A percentile compares a stretch with the other conserved stretches of the same genome.
phyloP scores from a whole-genome alignment of 352 stramenopile species.

The Globisporangium parvum region DNA sequence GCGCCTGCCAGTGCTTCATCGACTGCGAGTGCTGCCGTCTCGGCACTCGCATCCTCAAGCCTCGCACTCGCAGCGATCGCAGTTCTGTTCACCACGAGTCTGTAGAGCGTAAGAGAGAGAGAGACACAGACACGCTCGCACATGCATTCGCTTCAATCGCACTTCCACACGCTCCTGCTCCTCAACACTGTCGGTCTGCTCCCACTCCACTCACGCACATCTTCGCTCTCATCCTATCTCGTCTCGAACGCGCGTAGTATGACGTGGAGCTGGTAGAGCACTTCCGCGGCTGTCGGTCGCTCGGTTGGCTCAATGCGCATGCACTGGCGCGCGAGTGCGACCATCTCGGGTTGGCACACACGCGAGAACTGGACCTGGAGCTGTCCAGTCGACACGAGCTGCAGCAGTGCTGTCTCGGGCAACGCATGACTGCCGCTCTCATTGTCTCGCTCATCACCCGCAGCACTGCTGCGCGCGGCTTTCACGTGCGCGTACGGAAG shows the following conservation, averaged over 20 bases:
- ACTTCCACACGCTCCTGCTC: too few species aligned
- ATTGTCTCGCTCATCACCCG: not conserved
- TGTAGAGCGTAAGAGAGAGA: not conserved
- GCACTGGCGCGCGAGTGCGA: slow-evolving; percentile 5
- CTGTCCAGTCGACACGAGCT: slow-evolving; percentile 21
- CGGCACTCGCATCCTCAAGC: not conserved
- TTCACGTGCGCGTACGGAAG: slow-evolving; percentile 25
- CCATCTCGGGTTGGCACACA: slow-evolving; percentile 9
- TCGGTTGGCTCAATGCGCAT: slow-evolving; percentile 7
- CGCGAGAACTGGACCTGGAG: slow-evolving; percentile 15
- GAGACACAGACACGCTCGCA: not conserved
- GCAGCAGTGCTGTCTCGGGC: slow-evolving; percentile 20
- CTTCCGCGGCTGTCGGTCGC: slow-evolving; percentile 10
- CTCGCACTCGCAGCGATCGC: not conserved
- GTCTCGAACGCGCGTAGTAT: slow-evolving; percentile 10
- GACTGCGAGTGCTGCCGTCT: not conserved
- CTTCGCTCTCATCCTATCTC: not conserved
- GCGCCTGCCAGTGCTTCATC: not conserved
- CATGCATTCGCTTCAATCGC: not conserved
- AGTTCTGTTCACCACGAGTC: not conserved
- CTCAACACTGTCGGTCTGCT: not conserved
- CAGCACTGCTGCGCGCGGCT: not conserved
- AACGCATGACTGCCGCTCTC: slow-evolving; percentile 19
- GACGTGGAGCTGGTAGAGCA: slow-evolving; percentile 17
- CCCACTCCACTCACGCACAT: not conserved